These are phyloP conservation scores for Mycena epipterygia DNA, from an alignment of 768 basidiomycete species.

Conservation along the genomic window DNA sequence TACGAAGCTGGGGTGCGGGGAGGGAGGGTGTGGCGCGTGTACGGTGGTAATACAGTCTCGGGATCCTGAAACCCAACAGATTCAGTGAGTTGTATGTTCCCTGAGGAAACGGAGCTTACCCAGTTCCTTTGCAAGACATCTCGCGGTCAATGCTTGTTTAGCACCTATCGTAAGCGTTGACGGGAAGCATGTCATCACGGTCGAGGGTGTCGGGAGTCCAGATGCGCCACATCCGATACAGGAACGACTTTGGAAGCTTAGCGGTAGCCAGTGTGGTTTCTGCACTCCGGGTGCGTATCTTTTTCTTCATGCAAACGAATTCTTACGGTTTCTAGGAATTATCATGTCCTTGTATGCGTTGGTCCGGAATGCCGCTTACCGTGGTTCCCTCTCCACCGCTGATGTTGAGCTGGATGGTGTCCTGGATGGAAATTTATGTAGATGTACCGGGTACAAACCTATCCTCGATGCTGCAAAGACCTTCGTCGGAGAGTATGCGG, in stretches of 20 bases:
- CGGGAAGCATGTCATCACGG: conserved; percentile 39
- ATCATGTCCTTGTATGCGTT: conserved; percentile 37
- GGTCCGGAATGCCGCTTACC: conserved; percentile 36
- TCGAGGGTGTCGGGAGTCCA: conserved; percentile 34
- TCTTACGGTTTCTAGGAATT: conserved; percentile 20
- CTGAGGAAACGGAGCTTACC: background rate
- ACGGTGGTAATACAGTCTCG: conserved; percentile 35
- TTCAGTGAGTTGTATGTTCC: conserved; percentile 22
- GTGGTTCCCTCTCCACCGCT: conserved; percentile 34
- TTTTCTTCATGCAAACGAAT: background rate
- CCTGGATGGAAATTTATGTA: conserved; percentile 36
- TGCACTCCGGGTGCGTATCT: conserved; percentile 30
- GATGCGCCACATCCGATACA: conserved; percentile 38
- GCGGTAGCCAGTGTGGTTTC: conserved; percentile 36
- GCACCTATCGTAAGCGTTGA: conserved; percentile 36
- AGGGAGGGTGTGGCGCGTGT: conserved; percentile 38
- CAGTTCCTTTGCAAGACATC: conserved; percentile 15
- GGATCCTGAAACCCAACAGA: conserved; percentile 27
- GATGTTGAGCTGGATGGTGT: conserved; percentile 37
- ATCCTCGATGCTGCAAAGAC: conserved; percentile 39
- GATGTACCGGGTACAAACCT: conserved; percentile 38
- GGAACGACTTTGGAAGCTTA: conserved; percentile 35
- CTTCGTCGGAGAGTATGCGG: conserved; percentile 37
- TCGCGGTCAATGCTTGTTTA: conserved; percentile 37
- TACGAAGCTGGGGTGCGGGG: conserved; percentile 37